Evolutionary conservation across 1,139 yeast species (phyloP), one percentile per base, ranked within the genome.

Genomic region (Taphrina pruni): DNA sequence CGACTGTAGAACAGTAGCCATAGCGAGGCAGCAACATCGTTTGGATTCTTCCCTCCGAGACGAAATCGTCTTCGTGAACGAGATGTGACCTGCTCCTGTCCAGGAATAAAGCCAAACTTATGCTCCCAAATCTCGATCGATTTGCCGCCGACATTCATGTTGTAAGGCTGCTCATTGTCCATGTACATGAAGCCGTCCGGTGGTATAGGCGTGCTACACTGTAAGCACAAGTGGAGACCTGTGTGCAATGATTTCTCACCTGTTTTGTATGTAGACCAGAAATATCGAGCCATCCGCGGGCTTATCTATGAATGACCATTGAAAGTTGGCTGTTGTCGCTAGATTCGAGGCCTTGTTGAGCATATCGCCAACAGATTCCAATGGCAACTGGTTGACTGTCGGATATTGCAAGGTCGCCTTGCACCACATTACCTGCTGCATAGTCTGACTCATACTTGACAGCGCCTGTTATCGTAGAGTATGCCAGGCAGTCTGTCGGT

Each of bases 141-240:
- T 58, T 60, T 64, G 35, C 69, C 70, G 6, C 64, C 69, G 21
- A 65, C 68, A 45, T 70, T 65, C 54, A 70, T 45, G 39, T 48
- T 61, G 39, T 58, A 68, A 6, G 65, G 64, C 45, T 70, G 65
- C 26, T 70, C 72, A 21, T 45, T 36, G 54, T 66, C 71, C 72
- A 70, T 70, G 52, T 69, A 70, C 60, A 66, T 69, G 67, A 70
- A 58, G 6, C 72, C 72, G 60, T 70, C 72, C 11, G 70, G 69
- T 9, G 71, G 72, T 26, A 66, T 66, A 11, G 69, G 66, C 20
- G 60, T 45, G 21, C 50, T 58, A 21, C 26, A 45, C 21, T 21
- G n/a, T 50, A 11, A 50, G 54, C 36, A 50, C 36, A 20, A 11
- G 21, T 11, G 9, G n/a, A 50, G 8, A 9, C 20, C 8, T 6